Percentiles rank a stretch among this genome's conserved stretches.
phyloP scores from a whole-genome alignment of 192 early-diverging fungal genomes.

The Backusella parvicylindrica region DNA sequence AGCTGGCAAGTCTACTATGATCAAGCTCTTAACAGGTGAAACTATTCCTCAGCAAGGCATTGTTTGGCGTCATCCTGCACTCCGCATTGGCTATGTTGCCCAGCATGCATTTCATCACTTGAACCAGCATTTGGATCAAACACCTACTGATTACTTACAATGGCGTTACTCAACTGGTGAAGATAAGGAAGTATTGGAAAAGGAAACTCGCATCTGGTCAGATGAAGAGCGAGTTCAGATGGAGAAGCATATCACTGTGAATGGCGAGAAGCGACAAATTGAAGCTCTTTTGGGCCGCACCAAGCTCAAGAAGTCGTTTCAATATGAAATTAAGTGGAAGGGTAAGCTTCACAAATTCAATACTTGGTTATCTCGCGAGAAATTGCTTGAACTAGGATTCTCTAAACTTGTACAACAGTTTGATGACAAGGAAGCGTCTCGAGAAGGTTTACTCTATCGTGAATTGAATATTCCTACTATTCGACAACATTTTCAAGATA shows the following conservation, averaged over 20 bases:
- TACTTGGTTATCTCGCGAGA: constrained; percentile 67
- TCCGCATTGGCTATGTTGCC: constrained; percentile 83
- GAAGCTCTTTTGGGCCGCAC: constrained; percentile 65
- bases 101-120: constrained; percentile 89
- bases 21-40: constrained; percentile 80
- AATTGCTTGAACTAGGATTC: constrained; percentile 67
- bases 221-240: constrained; percentile 65
- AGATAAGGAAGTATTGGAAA: constrained; percentile 71
- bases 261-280: constrained; percentile 57
- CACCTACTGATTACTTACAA: constrained; percentile 80
- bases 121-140: constrained; percentile 79
- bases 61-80: constrained; percentile 78
- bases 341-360: constrained; percentile 62
- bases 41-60: constrained; percentile 62
- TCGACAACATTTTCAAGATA: constrained; percentile 67
- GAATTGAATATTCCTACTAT: constrained; percentile 63
- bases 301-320: constrained; percentile 75
- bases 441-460: constrained; percentile 67
- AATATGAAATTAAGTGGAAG: constrained; percentile 80
- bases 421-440: constrained; percentile 74
- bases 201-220: constrained; percentile 63
- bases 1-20: constrained; percentile 83
- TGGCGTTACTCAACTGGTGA: constrained; percentile 82
- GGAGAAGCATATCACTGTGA: constrained; percentile 51
- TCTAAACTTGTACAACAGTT: constrained; percentile 74